Percentiles rank a stretch among this genome's conserved stretches.
phyloP scores from a whole-genome alignment of 129 eudicot species.

The Mikania micrantha region DNA sequence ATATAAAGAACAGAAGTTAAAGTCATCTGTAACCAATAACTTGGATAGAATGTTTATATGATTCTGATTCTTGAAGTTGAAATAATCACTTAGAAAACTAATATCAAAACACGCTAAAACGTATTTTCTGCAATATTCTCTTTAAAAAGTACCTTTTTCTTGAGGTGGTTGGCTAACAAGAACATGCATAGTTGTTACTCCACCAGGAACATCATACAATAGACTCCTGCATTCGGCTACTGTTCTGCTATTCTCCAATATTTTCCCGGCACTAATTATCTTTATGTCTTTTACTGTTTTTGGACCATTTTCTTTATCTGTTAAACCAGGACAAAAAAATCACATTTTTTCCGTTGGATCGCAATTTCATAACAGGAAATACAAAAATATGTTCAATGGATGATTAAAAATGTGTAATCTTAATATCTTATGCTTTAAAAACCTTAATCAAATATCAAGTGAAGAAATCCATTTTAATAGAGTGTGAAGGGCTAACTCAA shows the following conservation, averaged over 20 bases:
- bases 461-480: background rate
- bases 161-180: conserved; percentile 61
- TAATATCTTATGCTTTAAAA: background rate
- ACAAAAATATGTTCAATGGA: background rate
- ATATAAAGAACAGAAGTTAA: background rate
- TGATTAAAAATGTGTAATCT: background rate
- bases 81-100: background rate
- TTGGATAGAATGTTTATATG: background rate
- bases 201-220: conserved; percentile 72
- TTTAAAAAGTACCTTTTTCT: conserved; percentile 47
- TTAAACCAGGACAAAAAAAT: conserved; percentile 1
- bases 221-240: conserved; percentile 77
- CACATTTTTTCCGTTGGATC: background rate
- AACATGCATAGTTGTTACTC: conserved; percentile 86
- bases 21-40: background rate
- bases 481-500: background rate
- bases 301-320: conserved; percentile 76
- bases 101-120: background rate
- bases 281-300: conserved; percentile 69
- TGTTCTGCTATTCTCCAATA: conserved; percentile 74
- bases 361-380: background rate
- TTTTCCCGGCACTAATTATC: conserved; percentile 75
- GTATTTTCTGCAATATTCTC: background rate
- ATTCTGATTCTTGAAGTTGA: background rate
- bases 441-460: background rate